phyloP scores from a whole-genome alignment of 768 basidiomycete genomes.

The Mycena latifolia region DNA sequence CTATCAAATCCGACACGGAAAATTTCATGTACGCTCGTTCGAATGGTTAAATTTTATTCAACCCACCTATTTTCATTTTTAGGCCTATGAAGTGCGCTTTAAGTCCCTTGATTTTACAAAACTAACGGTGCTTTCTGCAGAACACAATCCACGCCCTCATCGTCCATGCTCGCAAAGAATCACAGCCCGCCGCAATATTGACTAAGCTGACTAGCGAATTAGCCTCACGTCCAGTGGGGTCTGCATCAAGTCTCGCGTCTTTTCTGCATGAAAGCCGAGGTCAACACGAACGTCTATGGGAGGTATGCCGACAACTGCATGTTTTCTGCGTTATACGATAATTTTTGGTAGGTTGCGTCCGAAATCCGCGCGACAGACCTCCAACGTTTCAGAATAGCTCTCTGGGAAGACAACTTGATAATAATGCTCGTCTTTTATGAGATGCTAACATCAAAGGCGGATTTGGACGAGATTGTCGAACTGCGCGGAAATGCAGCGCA shows the following conservation, averaged over 20 bases:
- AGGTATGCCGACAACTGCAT: background rate
- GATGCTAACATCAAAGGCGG: conserved; percentile 15
- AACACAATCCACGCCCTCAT: conserved; percentile 13
- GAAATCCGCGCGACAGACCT: conserved; percentile 5
- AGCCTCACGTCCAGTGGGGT: background rate
- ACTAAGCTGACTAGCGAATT: conserved; percentile 11
- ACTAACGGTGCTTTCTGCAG: background rate
- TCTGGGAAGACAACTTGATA: conserved; percentile 23
- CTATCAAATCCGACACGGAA: conserved; percentile 15
- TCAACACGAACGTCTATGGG: background rate
- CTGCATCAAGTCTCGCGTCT: conserved; percentile 3
- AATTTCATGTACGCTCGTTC: conserved; percentile 3
- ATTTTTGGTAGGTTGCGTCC: conserved; percentile 6
- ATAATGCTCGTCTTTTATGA: conserved; percentile 23
- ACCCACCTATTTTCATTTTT: background rate
- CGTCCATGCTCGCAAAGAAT: conserved; percentile 19
- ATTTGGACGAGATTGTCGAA: conserved; percentile 12
- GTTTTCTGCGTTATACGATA: background rate
- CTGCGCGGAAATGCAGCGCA: conserved; percentile 17
- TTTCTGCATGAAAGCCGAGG: conserved; percentile 14
- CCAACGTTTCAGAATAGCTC: conserved; percentile 4
- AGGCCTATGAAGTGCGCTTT: conserved; percentile 19
- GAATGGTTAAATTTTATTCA: background rate
- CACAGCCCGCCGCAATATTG: background rate
- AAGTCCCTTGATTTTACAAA: background rate